phyloP scores from a whole-genome alignment of 768 basidiomycete species.

The Mycena pura region DNA sequence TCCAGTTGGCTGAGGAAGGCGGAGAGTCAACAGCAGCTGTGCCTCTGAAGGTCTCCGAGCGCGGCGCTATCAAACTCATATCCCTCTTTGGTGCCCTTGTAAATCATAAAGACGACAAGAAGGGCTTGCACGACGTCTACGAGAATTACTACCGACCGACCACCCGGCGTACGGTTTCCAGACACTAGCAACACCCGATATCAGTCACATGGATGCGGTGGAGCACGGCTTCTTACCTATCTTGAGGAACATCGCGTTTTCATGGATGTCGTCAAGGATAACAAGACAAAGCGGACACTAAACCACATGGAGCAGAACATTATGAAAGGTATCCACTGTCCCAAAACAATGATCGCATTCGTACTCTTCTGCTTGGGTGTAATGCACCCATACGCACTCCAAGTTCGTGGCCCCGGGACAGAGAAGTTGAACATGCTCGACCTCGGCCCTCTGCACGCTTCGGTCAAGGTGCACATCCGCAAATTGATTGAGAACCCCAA shows the following conservation, averaged over 20 bases:
- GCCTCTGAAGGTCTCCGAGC: constrained; percentile 12
- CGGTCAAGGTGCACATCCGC: background rate
- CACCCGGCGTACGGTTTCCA: constrained; percentile 20
- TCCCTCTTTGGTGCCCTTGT: constrained; percentile 27
- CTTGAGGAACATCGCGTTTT: background rate
- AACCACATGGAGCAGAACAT: constrained; percentile 32
- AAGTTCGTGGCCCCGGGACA: constrained; percentile 4
- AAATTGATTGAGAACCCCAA: background rate
- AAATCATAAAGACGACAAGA: constrained; percentile 35
- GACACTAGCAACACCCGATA: constrained; percentile 30
- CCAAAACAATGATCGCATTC: constrained; percentile 18
- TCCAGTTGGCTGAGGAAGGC: background rate
- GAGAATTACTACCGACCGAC: constrained; percentile 5
- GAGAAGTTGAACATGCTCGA: constrained; percentile 24
- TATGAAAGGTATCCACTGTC: constrained; percentile 24
- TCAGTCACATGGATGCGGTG: constrained; percentile 23
- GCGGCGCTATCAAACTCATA: constrained; percentile 29
- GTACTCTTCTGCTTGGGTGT: constrained; percentile 17
- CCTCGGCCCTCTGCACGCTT: constrained; percentile 22
- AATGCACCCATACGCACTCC: constrained; percentile 26
- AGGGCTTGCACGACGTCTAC: constrained; percentile 27
- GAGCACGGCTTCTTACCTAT: constrained; percentile 4
- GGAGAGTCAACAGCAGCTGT: background rate
- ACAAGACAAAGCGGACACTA: constrained; percentile 20
- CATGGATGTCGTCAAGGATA: constrained; percentile 5